Evolutionary conservation across 306 rosid genomes (phyloP), one percentile per base, ranked within the genome.

Genomic region (Gynostemma pentaphyllum): DNA sequence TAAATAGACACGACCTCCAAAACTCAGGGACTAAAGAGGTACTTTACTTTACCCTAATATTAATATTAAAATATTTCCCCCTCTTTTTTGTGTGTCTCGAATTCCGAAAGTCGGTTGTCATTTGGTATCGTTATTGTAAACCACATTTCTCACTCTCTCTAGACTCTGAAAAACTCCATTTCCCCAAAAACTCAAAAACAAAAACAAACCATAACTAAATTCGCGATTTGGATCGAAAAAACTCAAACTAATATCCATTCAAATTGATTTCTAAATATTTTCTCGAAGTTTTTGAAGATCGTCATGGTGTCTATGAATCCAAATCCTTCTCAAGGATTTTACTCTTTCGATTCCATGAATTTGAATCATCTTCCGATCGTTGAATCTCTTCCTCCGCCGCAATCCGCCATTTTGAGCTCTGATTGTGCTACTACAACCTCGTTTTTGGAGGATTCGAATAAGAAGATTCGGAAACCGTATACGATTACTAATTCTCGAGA

Each of bases 401-500:
- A 10, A 75, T 3, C 19, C 62, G 4, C 77, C 9, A 7, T 67
- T 5, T 16, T 64, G 11, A 23, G 70, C 22, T 32, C 68, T 47
- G 64, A 37, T 14, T 13, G 41, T 62, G 18, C 41, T 5, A 22
- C 42, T 59, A 13, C 60, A 57, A 7, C 64, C 22, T 57, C 76
- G 49, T 62, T 68, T 26, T 75, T 49, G 62, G 81, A 79, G 22
- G 94, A 86, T 75, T 74, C 49, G 27, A 81, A 40, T 65, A 92
- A 86, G 94, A 92, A 86, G 90, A 74, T 88, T 75, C 78, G 96
- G 24, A 92, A 92, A 64, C 90, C 95, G 1, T 92, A 92, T 37
- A 88, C 98, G 48, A 83, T 92, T 74, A 92, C 88, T 47, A 92
- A 92, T 79, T 84, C 98, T 0, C 80, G 98, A 70, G 96, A 92